A percentile compares a stretch with the other conserved stretches of the same genome.
Conservation (phyloP, 352 stramenopile genomes). For the Thalassiosira livingstoniorum region DNA sequence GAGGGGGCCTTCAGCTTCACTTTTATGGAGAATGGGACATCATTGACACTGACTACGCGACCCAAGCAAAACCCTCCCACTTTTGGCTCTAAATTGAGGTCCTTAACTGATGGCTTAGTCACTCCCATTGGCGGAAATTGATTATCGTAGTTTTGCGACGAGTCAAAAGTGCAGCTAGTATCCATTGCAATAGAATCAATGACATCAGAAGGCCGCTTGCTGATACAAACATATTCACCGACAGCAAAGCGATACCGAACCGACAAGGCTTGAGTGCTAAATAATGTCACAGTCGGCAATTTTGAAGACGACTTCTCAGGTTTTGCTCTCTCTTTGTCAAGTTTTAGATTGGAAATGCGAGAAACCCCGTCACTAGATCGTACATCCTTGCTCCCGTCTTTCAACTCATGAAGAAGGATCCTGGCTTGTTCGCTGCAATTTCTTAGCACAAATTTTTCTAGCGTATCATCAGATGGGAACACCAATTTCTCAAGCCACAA, state of each 20-base stretch:
- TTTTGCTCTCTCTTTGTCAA: slow-evolving; percentile 7
- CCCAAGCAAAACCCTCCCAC: slow-evolving; percentile 16
- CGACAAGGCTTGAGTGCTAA: slow-evolving; percentile 27
- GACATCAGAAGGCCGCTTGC: slow-evolving; percentile 14
- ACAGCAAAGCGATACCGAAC: slow-evolving; percentile 16
- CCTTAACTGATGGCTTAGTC: too few species aligned
- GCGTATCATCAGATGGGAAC: background rate
- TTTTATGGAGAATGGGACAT: slow-evolving; percentile 34
- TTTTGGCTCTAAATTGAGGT: slow-evolving; percentile 5
- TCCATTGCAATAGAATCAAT: slow-evolving; percentile 1
- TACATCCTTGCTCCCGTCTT: slow-evolving; percentile 21
- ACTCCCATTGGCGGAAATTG: too few species aligned
- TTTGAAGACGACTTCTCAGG: background rate
- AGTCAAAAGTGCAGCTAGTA: too few species aligned
- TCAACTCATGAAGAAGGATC: slow-evolving; percentile 31
- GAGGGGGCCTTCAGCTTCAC: slow-evolving; percentile 28
- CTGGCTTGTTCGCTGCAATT: slow-evolving; percentile 19
- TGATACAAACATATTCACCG: slow-evolving; percentile 32
- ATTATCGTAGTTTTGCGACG: too few species aligned
- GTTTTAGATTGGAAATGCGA: slow-evolving; percentile 18
- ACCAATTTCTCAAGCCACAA: slow-evolving; percentile 9
- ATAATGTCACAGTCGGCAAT: slow-evolving; percentile 30
- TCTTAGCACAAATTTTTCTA: slow-evolving; percentile 19
- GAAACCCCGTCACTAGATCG: slow-evolving; percentile 21
- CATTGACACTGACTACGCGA: slow-evolving; percentile 22